Percentiles rank a stretch among this genome's conserved stretches.
phyloP scores from a whole-genome alignment of 1,284 basidiomycete genomes.

The Trichosporon faecale region DNA sequence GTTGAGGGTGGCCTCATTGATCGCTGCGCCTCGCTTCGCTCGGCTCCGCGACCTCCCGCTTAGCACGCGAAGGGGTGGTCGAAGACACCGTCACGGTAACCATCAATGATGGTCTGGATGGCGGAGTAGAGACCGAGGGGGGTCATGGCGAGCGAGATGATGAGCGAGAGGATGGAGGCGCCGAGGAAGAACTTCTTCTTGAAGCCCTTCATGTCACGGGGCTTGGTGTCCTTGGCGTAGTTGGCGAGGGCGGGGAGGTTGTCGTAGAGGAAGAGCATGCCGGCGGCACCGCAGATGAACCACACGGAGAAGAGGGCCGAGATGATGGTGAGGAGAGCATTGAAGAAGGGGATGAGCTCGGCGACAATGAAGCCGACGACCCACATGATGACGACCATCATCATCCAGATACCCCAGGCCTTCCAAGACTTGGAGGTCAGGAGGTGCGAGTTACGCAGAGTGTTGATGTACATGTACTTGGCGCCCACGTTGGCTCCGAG shows the following conservation, averaged over 20 bases:
- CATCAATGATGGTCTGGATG: constrained; percentile 38
- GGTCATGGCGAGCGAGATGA: constrained; percentile 39
- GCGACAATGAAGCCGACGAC: constrained; percentile 42
- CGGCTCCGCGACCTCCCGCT: background rate
- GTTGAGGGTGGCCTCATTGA: no score
- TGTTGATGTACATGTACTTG: constrained; percentile 44
- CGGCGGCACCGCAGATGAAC: constrained; percentile 43
- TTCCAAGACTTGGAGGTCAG: constrained; percentile 35
- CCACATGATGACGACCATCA: constrained; percentile 41
- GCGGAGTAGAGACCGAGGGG: constrained; percentile 47
- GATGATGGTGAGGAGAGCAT: constrained; percentile 46
- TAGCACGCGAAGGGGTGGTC: constrained; percentile 45
- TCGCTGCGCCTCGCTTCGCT: background rate
- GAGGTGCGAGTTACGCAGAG: constrained; percentile 36
- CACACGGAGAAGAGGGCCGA: constrained; percentile 44
- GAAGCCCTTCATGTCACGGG: constrained; percentile 19
- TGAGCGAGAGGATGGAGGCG: constrained; percentile 25
- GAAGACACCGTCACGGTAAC: constrained; percentile 39
- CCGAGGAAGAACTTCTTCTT: constrained; percentile 29
- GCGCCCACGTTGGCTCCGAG: constrained; percentile 44
- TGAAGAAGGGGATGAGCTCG: constrained; percentile 49
- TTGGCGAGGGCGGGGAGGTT: constrained; percentile 30
- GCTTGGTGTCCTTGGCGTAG: constrained; percentile 21
- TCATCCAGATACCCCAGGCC: constrained; percentile 39
- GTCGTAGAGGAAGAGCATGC: constrained; percentile 44